Percentiles rank a stretch among this genome's conserved stretches.
phyloP scores from a whole-genome alignment of 2,329 filamentous ascomycete species.

The Fusarium sp. region DNA sequence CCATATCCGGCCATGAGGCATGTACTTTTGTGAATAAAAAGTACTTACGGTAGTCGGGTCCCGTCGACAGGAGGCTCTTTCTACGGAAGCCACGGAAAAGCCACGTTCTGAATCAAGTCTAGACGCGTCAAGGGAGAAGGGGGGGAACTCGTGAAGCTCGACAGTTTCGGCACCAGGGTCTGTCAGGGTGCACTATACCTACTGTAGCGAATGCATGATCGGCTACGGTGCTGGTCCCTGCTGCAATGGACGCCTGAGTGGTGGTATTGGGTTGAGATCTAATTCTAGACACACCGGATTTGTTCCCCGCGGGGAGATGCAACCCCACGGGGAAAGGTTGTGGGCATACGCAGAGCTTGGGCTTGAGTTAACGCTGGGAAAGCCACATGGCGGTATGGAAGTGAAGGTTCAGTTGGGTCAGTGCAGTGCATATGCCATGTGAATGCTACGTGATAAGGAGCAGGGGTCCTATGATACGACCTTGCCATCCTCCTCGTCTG shows the following conservation, averaged over 20 bases:
- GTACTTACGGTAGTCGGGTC: neutral
- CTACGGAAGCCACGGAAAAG: neutral
- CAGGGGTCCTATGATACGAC: neutral
- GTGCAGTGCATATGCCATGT: neutral
- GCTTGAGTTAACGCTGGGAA: neutral
- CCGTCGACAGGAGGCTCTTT: neutral
- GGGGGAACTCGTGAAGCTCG: neutral
- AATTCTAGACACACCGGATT: neutral
- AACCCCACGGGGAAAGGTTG: neutral
- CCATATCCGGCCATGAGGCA: accelerated
- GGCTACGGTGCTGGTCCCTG: neutral
- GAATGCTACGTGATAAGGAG: neutral
- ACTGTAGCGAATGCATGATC: neutral
- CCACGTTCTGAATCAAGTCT: neutral
- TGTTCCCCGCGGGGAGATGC: neutral
- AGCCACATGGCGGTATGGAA: neutral
- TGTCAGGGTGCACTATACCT: neutral
- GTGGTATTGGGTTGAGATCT: neutral
- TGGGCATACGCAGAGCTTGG: neutral
- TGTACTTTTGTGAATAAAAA: neutral
- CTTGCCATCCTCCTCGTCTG: neutral
- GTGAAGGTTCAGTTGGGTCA: too few species aligned
- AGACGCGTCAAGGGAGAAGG: neutral
- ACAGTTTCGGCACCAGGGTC: neutral
- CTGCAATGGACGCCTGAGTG: neutral